Evolutionary conservation across 2,329 filamentous ascomycete species (phyloP).

Genomic region (Cladosporium cucumerinum): DNA sequence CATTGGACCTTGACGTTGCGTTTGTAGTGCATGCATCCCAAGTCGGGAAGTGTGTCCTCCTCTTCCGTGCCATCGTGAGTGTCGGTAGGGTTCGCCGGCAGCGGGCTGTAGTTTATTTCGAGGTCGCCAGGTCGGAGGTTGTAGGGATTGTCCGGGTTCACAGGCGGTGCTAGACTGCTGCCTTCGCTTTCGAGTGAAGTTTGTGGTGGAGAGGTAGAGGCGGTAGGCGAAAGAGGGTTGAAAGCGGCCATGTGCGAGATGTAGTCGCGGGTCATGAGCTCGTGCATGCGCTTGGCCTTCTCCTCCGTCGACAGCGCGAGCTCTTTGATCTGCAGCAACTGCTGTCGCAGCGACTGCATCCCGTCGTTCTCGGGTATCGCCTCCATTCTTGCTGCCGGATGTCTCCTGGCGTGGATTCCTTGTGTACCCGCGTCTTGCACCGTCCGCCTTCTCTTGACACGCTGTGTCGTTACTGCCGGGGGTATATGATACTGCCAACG

Average conservation of each 20-base stretch:
- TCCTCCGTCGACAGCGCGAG: conserved; percentile 45
- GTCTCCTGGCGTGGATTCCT: neutral
- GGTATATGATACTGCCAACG: neutral
- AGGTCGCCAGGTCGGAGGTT: conserved; percentile 34
- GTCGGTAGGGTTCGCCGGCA: conserved; percentile 25
- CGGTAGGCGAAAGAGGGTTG: neutral
- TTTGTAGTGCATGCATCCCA: conserved; percentile 91
- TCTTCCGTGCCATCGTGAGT: conserved; percentile 29
- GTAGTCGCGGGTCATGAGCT: conserved; percentile 50
- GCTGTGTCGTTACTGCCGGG: neutral
- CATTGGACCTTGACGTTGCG: conserved; percentile 96
- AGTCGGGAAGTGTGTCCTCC: conserved; percentile 45
- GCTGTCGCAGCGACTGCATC: conserved; percentile 45
- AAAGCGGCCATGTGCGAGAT: conserved; percentile 22
- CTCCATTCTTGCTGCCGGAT: conserved; percentile 17
- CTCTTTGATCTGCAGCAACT: conserved; percentile 48
- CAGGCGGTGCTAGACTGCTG: conserved; percentile 15
- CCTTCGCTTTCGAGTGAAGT: neutral
- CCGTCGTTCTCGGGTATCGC: conserved; percentile 49
- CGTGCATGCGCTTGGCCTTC: conserved; percentile 49
- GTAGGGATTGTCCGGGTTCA: conserved; percentile 37
- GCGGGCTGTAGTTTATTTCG: conserved; percentile 34
- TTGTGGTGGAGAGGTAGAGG: neutral
- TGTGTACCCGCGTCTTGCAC: neutral
- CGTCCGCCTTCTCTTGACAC: neutral